These are phyloP conservation scores for Pyrus pyrifolia DNA, from an alignment of 306 rosid genomes.

Conservation along the genomic window DNA sequence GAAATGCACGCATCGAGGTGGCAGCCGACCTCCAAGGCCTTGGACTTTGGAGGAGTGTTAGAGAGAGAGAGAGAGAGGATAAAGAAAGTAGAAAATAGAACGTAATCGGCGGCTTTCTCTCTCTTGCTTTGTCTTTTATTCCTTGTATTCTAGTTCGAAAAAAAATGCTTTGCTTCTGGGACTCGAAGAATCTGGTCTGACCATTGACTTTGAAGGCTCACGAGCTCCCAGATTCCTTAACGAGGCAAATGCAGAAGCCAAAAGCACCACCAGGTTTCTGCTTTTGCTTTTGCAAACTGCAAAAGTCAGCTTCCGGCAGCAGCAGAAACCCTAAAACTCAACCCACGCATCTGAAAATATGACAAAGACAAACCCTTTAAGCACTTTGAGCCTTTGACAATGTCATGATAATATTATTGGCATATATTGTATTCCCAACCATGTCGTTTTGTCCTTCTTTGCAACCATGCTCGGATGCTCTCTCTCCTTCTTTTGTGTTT, in stretches of 20 bases:
- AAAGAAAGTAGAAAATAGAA: conserved; percentile 1
- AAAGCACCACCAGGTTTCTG: conserved; percentile 9
- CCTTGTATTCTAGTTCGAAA: not conserved
- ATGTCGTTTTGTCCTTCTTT: conserved; percentile 21
- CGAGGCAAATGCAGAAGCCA: conserved; percentile 43
- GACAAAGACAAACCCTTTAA: conserved; percentile 8
- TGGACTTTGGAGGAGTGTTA: not conserved
- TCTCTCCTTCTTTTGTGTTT: conserved; percentile 55
- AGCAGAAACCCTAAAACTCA: conserved; percentile 13
- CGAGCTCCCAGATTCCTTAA: conserved; percentile 57
- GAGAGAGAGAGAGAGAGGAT: not conserved
- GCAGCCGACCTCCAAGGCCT: not conserved
- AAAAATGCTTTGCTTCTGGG: conserved; percentile 35
- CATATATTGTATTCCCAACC: not conserved
- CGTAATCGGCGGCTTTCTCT: conserved; percentile 52
- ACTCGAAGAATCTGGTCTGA: conserved; percentile 34
- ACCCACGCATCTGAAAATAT: conserved; percentile 6
- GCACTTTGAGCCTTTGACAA: conserved; percentile 23
- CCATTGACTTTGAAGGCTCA: conserved; percentile 47
- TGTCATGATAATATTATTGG: conserved; percentile 17
- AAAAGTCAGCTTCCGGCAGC: conserved; percentile 25
- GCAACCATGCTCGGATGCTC: conserved; percentile 3
- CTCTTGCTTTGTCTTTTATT: conserved; percentile 1
- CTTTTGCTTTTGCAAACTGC: conserved; percentile 9
- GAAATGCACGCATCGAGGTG: conserved; percentile 21